Base-by-base conservation (phyloP, 306 rosid genomes). In the Nissolia schottii region DNA sequence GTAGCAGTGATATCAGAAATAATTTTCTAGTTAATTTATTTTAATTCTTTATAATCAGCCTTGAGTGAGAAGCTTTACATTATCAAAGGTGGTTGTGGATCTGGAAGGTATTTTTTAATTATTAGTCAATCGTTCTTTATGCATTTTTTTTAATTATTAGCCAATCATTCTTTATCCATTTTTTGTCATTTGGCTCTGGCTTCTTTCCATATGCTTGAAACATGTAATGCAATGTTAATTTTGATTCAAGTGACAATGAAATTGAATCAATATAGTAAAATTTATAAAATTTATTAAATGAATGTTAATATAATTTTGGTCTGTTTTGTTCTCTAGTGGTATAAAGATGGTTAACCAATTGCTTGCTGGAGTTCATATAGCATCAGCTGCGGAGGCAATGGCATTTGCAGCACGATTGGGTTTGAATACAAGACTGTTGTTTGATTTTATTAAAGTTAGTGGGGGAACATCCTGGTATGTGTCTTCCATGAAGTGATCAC, bases 361-460 rank as follows among this genome's bases (percentile, higher is more conserved):
- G 87, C 98, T 93, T 80, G 97, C 98, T 73, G 98, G 97, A 81
- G 97, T 90, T 86, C 98, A 93, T 68, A 93, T 93, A 71, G 97
- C 97, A 57, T 87, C 97, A 8, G 94, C 83, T 70, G 98, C 98
- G 6, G 98, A 93, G 89, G 90, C 98, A 80, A 83, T 93, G 87
- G 98, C 97, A 23, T 89, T 93, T 76, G 97, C 92, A 74, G 97
- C 98, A 69, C 88, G 92, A 19, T 75, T 90, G 80, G 97, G 98
- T 79, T 81, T 93, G 48, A 82, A 89, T 79, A 90, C 98, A 69
- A 84, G 90, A 78, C 43, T 46, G 59, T 67, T 93, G 85, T 93
- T 87, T 77, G 92, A 93, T 73, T 83, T 85, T 76, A 81, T 93
- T 77, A 80, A 83, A 87, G 70, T 16, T 66, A 86, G 93, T 73